These are phyloP conservation scores for Penicillium concentricum DNA, from an alignment of 2,329 filamentous ascomycete genomes.

Conservation along the genomic window DNA sequence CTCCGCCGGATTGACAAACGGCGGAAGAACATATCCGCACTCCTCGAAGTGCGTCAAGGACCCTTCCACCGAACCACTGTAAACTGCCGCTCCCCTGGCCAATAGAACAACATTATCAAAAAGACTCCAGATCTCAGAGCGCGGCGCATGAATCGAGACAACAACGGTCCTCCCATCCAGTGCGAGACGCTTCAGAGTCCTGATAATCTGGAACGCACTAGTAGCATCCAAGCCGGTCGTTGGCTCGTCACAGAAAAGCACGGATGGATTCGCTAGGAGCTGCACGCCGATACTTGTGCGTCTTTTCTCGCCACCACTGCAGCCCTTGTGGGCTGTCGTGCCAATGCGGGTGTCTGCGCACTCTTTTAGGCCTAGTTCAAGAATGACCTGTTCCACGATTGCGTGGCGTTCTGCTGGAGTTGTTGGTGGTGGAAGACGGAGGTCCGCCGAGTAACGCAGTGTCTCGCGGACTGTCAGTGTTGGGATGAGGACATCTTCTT, in stretches of 20 bases:
- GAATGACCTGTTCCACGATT: slow-evolving; percentile 73
- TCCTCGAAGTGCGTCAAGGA: slow-evolving; percentile 65
- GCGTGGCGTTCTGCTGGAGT: slow-evolving; percentile 57
- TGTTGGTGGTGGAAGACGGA: slow-evolving; percentile 65
- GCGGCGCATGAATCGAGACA: slow-evolving; percentile 73
- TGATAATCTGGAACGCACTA: slow-evolving; percentile 70
- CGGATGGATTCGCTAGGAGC: slow-evolving; percentile 73
- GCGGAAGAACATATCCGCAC: slow-evolving; percentile 61
- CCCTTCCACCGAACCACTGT: slow-evolving; percentile 59
- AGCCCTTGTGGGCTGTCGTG: slow-evolving; percentile 68
- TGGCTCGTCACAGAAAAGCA: slow-evolving; percentile 76
- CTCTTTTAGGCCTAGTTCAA: slow-evolving; percentile 73
- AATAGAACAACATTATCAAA: slow-evolving; percentile 72
- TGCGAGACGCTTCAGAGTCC: slow-evolving; percentile 67
- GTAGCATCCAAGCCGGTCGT: slow-evolving; percentile 73
- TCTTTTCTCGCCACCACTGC: slow-evolving; percentile 76
- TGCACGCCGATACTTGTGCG: slow-evolving; percentile 76
- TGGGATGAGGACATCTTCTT: slow-evolving; percentile 72
- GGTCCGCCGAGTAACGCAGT: slow-evolving; percentile 67
- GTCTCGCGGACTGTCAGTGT: slow-evolving; percentile 76
- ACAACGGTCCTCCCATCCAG: slow-evolving; percentile 69
- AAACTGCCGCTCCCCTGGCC: slow-evolving; percentile 66
- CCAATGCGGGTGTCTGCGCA: slow-evolving; percentile 74
- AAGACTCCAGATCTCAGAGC: slow-evolving; percentile 75
- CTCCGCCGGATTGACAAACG: slow-evolving; percentile 76